Evolutionary conservation across 2,329 filamentous ascomycete genomes (phyloP).

Genomic region (Penicillium psychrosexuale): DNA sequence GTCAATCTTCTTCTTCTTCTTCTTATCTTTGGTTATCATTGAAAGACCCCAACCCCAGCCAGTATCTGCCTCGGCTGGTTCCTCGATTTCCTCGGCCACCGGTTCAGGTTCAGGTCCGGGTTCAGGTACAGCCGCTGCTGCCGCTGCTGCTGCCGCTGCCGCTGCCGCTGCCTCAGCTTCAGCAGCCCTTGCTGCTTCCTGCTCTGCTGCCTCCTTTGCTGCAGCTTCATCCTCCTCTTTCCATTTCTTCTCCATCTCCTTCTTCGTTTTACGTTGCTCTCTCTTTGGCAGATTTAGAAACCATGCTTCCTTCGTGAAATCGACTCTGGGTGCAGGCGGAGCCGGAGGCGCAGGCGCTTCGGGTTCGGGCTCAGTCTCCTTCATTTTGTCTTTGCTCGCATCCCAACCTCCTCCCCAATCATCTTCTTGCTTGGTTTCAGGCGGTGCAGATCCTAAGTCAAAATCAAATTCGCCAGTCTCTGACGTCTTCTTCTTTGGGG

Average conservation of each 20-base stretch:
- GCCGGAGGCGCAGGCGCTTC: conserved; percentile 16
- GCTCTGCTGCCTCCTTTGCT: neutral
- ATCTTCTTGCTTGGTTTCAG: conserved; percentile 34
- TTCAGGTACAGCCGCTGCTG: conserved; percentile 14
- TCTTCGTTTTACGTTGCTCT: conserved; percentile 32
- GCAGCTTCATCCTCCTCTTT: conserved; percentile 19
- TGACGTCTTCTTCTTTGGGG: conserved; percentile 37
- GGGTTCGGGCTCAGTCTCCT: conserved; percentile 21
- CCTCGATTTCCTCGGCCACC: conserved; percentile 18
- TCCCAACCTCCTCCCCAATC: conserved; percentile 26
- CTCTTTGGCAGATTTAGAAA: conserved; percentile 27
- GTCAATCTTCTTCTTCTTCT: conserved; percentile 34
- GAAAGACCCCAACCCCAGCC: conserved; percentile 30
- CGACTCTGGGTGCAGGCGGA: conserved; percentile 17
- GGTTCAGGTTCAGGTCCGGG: conserved; percentile 2
- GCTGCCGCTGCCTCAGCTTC: neutral
- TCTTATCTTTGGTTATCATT: conserved; percentile 33
- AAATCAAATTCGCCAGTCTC: conserved; percentile 44
- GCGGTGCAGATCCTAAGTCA: conserved; percentile 40
- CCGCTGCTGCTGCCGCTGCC: neutral
- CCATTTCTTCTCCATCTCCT: conserved; percentile 27
- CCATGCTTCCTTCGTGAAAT: conserved; percentile 34
- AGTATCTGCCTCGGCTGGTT: conserved; percentile 18
- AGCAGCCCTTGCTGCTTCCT: conserved; percentile 9
- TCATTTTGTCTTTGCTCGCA: conserved; percentile 32